Conservation (phyloP, 2,329 filamentous ascomycete genomes). For the Tolypocladium inflatum region DNA sequence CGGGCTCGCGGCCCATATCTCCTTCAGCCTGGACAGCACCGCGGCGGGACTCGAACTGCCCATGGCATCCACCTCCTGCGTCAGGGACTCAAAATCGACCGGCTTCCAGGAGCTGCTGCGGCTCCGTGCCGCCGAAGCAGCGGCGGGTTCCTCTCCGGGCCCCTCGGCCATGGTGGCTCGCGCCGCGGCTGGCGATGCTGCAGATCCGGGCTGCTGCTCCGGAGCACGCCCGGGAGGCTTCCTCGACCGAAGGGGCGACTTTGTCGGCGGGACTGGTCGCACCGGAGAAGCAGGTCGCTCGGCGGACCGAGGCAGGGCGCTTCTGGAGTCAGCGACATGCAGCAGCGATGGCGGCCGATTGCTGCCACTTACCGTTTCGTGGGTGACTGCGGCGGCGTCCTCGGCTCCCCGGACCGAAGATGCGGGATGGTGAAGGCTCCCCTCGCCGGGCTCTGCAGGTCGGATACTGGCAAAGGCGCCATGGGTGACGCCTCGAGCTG, state of each 20-base stretch:
- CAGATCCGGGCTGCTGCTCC: conserved; percentile 5
- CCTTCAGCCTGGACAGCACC: conserved; percentile 8
- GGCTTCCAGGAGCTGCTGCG: neutral
- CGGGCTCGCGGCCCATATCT: neutral
- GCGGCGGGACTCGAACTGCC: conserved; percentile 4
- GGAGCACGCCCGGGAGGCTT: neutral
- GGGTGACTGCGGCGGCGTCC: conserved; percentile 18
- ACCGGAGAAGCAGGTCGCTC: neutral
- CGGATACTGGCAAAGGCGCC: neutral
- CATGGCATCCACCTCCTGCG: conserved; percentile 4
- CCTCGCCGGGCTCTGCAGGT: neutral
- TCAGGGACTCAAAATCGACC: neutral
- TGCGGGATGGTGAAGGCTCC: conserved; percentile 1
- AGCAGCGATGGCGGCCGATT: no score
- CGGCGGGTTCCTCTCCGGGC: neutral
- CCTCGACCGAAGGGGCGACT: conserved; percentile 5
- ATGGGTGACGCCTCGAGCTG: neutral
- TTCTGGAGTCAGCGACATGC: conserved; percentile 1
- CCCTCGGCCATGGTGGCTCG: neutral
- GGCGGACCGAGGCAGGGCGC: neutral
- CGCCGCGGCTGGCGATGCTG: neutral
- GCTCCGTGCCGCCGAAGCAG: neutral
- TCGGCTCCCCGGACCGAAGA: conserved; percentile 10
- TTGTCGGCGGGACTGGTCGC: conserved; percentile 4
- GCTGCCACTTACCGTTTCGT: conserved; percentile 13